Base-by-base conservation (phyloP, 2,329 filamentous ascomycete species). In the Thelonectria rubi region DNA sequence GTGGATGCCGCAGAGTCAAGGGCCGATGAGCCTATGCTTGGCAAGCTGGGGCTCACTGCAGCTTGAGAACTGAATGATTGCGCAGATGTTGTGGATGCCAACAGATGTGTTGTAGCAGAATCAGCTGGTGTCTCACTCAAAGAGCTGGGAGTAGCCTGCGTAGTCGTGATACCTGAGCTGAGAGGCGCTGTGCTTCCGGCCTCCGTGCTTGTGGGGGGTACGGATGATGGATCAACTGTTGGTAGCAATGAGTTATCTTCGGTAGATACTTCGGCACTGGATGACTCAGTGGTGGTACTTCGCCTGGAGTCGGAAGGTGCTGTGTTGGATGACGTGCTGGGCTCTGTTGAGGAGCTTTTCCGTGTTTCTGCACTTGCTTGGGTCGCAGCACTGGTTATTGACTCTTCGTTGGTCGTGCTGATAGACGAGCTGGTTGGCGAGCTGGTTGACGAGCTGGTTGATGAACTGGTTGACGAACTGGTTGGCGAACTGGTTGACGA, bases 321-420 rank as follows among this genome's bases (percentile, higher is more conserved):
- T 15, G 15, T 14, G 24, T 15, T 39, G 20, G 40, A 34, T 32
- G 12, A 32, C 21, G 40, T 46, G 15, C 39, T 34, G 7, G 30
- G 17, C 30, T 47, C 12, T 7, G 34, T 57, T 30, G 54, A 49
- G n/a, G n/a, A n/a, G n/a, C n/a, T n/a, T n/a, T n/a, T n/a, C n/a
- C n/a, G n/a, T n/a, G n/a, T n/a, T n/a, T n/a, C n/a, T n/a, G n/a
- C n/a, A n/a, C n/a, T n/a, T n/a, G n/a, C n/a, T n/a, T n/a, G n/a
- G n/a, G n/a, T n/a, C n/a, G n/a, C n/a, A n/a, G n/a, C n/a, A n/a
- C n/a, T n/a, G n/a, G n/a, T n/a, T n/a, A n/a, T n/a, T n/a, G n/a
- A n/a, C n/a, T n/a, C n/a, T n/a, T n/a, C n/a, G n/a, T n/a, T n/a
- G n/a, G n/a, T n/a, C n/a, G n/a, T n/a, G n/a, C n/a, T n/a, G n/a